Percentiles rank a stretch among this genome's conserved stretches.
These are phyloP conservation scores for Cephaloascus fragrans DNA, from an alignment of 805 yeast species.

Conservation along the genomic window DNA sequence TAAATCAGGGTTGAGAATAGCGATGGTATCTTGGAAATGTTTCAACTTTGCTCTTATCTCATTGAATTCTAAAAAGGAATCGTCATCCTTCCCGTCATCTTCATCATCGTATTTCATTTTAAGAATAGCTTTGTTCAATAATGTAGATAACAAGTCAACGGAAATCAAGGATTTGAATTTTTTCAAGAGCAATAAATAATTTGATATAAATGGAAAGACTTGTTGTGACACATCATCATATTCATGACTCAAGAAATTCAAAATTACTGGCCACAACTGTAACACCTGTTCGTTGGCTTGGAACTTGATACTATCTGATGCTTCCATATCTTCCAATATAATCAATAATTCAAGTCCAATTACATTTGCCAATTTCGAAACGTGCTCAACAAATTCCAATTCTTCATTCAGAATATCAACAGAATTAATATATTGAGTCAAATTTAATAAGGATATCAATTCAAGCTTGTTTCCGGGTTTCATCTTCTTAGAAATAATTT, in stretches of 20 bases:
- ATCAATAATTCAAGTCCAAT: slow-evolving; percentile 70
- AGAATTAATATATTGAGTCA: slow-evolving; percentile 43
- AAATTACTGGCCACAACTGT: slow-evolving; percentile 61
- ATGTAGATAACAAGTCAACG: slow-evolving; percentile 45
- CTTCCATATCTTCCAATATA: slow-evolving; percentile 48
- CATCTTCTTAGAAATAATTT: slow-evolving; percentile 51
- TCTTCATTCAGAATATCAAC: slow-evolving; percentile 28
- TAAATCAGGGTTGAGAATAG: slow-evolving; percentile 44
- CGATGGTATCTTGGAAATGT: slow-evolving; percentile 76
- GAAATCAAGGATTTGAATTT: slow-evolving; percentile 29
- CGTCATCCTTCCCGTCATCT: slow-evolving; percentile 56
- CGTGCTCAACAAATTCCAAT: slow-evolving; percentile 63
- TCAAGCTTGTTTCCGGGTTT: slow-evolving; percentile 46
- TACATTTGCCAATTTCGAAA: slow-evolving; percentile 65
- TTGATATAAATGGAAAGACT: slow-evolving; percentile 72
- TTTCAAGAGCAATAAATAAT: slow-evolving; percentile 61
- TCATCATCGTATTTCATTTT: slow-evolving; percentile 78
- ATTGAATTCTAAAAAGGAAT: slow-evolving; percentile 64
- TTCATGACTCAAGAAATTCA: slow-evolving; percentile 66
- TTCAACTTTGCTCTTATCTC: slow-evolving; percentile 72
- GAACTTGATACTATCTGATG: slow-evolving; percentile 23
- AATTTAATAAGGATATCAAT: slow-evolving; percentile 56
- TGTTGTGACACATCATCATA: slow-evolving; percentile 84
- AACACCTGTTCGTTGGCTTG: slow-evolving; percentile 36
- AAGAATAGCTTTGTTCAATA: slow-evolving; percentile 59